Base-by-base conservation (phyloP, 2,329 filamentous ascomycete genomes). In the Clarireedia paspali region DNA sequence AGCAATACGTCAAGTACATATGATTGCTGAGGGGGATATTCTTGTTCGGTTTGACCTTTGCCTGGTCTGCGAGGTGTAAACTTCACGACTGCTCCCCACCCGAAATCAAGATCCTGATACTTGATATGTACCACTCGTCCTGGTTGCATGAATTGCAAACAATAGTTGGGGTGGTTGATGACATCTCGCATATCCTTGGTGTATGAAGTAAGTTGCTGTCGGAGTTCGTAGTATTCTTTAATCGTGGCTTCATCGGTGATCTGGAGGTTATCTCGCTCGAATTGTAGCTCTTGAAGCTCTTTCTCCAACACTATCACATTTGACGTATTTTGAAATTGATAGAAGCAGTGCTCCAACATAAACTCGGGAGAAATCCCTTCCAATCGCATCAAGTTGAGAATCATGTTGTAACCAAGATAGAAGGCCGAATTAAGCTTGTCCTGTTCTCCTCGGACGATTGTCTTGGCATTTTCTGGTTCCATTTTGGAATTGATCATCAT, bases 401-500 rank as follows among this genome's bases (percentile, higher is more conserved):
- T 89, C 94, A 99, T 99, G 75, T 99, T 99, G 78, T 99, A 99
- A 34, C 94, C 91, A 15, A 99, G 80, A 70, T 99, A 89, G 74
- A 99, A 99, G 1, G 94, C 94, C 3, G 94, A 97, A 73, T 97
- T 97, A 30, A 99, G 84, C 63, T 91, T 91, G 71, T 99, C 95
- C 71, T 99, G 94, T 68, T 96, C 88, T 63, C 94, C 94, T 53
- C 94, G 90, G 12, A 99, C 94, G 64, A 99, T 96, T 61, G 89
- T 86, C 73, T 95, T 95, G 44, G 94, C 92, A n/a, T 87, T 85
- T 2, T 89, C 84, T 1, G 94, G 94, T 67, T 99, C 94, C 76
- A 99, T 92, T 74, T 94, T 90, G 71, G 95, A 89, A 68, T 95
- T 88, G 60, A 99, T 88, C 92, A 99, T 97, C 90, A 99, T 97